Base-by-base conservation (phyloP, 495 filamentous ascomycete genomes). In the Annulohypoxylon maeteangense region DNA sequence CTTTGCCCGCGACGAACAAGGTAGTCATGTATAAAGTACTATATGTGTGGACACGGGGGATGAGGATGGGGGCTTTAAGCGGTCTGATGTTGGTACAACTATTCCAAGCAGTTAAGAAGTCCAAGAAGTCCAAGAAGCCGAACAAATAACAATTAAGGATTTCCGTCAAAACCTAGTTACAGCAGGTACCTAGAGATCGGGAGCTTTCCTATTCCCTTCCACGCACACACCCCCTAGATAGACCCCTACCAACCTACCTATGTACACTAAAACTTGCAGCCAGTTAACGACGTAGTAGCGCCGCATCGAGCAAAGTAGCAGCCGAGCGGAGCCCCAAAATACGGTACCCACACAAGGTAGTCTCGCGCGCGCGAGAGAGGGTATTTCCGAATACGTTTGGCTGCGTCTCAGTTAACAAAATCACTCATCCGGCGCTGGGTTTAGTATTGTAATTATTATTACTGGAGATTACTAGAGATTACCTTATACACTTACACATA, bases 401-500 rank as follows among this genome's bases (percentile, higher is more conserved):
- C 54, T 73, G 65, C 70, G 55, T 68, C 58, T 55, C 60, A 58
- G 42, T 44, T 16, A 53, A 73, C 62, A 68, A 73, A 73, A 73
- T 73, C 42, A 68, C 70, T 73, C 70, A 73, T 61, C 61, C 48
- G 53, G 50, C 31, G 7, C 31, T 54, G 5, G 18, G 34, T 44
- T 68, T 65, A 65, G 59, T 32, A 65, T 65, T 32, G 55, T 40
- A 38, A 10, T 11, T 45, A 58, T 65, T 65, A 68, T 64, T 65
- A 72, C 60, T 72, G 65, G 64, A 54, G 42, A 63, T 55, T 50
- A 40, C 22, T 51, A 27, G 22, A 27, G 23, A 51, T 51, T 51
- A 51, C 47, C 14, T 34, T 34, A 34, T 20, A 23, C 29, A 55
- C 29, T 34, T 32, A 36, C 3, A 3, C n/a, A 55, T 4, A 16